phyloP scores from a whole-genome alignment of 1,284 basidiomycete species.

The Phylloboletellus chloephorus region DNA sequence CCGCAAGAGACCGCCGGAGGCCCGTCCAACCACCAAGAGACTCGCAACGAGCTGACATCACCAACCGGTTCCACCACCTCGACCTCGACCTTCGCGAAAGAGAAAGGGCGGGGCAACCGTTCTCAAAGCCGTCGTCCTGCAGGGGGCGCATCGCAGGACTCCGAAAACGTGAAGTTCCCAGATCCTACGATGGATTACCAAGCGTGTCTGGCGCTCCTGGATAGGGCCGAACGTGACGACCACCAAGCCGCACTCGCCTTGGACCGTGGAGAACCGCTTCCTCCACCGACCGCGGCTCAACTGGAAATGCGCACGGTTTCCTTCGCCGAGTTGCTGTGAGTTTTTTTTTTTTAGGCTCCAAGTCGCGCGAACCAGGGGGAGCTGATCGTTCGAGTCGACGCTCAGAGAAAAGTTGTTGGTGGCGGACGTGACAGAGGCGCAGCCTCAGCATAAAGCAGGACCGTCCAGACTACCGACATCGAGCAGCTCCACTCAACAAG shows the following conservation, averaged over 20 bases:
- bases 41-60: no score
- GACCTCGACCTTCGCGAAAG: no score
- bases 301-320: slow-evolving; percentile 13
- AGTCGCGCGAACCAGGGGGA: neutral
- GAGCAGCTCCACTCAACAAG: neutral
- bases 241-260: slow-evolving; percentile 16
- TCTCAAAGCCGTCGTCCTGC: no score
- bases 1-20: no score
- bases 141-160: no score
- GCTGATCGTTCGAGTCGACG: neutral
- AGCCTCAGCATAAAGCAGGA: neutral
- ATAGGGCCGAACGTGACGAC: slow-evolving; percentile 18
- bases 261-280: slow-evolving; percentile 11
- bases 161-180: slow-evolving; percentile 1
- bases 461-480: neutral
- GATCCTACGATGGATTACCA: slow-evolving; percentile 9
- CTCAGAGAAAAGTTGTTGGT: slow-evolving; percentile 16
- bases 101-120: no score
- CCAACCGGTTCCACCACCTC: no score
- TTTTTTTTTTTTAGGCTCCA: neutral
- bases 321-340: slow-evolving; percentile 20
- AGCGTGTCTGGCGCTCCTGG: slow-evolving; percentile 15
- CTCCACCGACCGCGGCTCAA: slow-evolving; percentile 17
- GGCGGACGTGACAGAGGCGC: slow-evolving; percentile 1
- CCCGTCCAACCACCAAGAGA: no score